Percentiles rank a stretch among this genome's conserved stretches.
phyloP scores from a whole-genome alignment of 176 grass and related monocot species.

The Leersia perrieri region DNA sequence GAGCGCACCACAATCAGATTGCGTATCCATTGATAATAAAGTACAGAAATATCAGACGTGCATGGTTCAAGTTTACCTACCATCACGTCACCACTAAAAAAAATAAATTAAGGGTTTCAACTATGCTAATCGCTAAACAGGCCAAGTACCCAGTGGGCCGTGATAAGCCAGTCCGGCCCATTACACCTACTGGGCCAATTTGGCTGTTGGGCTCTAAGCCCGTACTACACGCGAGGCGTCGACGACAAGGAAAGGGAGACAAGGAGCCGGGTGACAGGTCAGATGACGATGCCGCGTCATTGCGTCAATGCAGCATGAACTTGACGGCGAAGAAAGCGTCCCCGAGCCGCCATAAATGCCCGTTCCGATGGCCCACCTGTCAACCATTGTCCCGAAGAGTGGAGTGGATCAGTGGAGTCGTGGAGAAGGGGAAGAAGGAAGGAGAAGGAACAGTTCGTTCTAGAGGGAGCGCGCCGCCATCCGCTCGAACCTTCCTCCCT shows the following conservation, averaged over 20 bases:
- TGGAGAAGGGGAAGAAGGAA: neutral
- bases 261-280: too few species aligned
- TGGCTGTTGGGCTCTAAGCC: too few species aligned
- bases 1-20: neutral
- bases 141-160: too few species aligned
- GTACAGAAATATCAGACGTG: neutral
- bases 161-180: too few species aligned
- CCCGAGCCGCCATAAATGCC: too few species aligned
- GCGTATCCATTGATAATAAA: slow-evolving; percentile 10
- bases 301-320: neutral
- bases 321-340: slow-evolving; percentile 19
- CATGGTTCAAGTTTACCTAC: slow-evolving; percentile 8
- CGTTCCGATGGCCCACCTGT: neutral
- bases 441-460: neutral
- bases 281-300: too few species aligned
- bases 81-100: slow-evolving; percentile 1
- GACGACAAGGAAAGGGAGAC: too few species aligned
- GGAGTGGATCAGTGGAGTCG: too few species aligned
- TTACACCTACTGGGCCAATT: too few species aligned
- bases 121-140: too few species aligned
- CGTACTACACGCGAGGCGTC: too few species aligned
- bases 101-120: neutral
- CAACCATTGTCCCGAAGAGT: neutral
- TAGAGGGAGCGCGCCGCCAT: slow-evolving; percentile 16
- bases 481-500: neutral